Evolutionary conservation across 495 filamentous ascomycete genomes (phyloP).

Genomic region (Talaromyces adpressus): DNA sequence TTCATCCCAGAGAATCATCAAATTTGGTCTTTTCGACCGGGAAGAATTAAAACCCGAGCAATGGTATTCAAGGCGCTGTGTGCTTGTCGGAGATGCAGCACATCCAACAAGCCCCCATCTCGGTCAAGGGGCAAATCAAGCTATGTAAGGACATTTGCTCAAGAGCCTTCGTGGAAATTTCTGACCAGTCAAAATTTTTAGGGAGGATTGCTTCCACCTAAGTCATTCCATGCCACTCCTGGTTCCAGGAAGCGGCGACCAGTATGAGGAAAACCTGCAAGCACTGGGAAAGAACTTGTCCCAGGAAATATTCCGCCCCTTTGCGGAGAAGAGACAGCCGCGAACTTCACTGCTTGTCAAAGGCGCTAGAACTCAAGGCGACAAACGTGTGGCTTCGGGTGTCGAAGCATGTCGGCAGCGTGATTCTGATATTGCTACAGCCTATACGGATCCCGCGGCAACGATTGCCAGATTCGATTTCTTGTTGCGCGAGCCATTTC

Average conservation of each 20-base stretch:
- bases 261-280: too few species aligned
- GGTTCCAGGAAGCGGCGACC: too few species aligned
- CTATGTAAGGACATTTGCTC: slow-evolving; percentile 14
- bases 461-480: too few species aligned
- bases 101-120: slow-evolving; percentile 21
- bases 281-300: too few species aligned
- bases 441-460: background rate
- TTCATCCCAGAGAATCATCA: slow-evolving; percentile 11
- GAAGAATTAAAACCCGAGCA: slow-evolving; percentile 12
- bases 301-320: background rate
- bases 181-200: too few species aligned
- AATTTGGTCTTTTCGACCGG: slow-evolving; percentile 17
- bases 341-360: slow-evolving; percentile 14
- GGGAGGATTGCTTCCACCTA: too few species aligned
- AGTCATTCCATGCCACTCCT: too few species aligned
- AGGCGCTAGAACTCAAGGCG: slow-evolving; percentile 12
- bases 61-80: slow-evolving; percentile 14
- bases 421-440: slow-evolving; percentile 9
- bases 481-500: too few species aligned
- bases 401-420: slow-evolving; percentile 8
- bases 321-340: slow-evolving; percentile 12
- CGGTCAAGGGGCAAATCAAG: slow-evolving; percentile 21
- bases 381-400: slow-evolving; percentile 9
- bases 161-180: background rate
- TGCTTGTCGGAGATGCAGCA: slow-evolving; percentile 21